Conservation (phyloP, 78 protist genomes). For the Chrysochromulina tobinii region DNA sequence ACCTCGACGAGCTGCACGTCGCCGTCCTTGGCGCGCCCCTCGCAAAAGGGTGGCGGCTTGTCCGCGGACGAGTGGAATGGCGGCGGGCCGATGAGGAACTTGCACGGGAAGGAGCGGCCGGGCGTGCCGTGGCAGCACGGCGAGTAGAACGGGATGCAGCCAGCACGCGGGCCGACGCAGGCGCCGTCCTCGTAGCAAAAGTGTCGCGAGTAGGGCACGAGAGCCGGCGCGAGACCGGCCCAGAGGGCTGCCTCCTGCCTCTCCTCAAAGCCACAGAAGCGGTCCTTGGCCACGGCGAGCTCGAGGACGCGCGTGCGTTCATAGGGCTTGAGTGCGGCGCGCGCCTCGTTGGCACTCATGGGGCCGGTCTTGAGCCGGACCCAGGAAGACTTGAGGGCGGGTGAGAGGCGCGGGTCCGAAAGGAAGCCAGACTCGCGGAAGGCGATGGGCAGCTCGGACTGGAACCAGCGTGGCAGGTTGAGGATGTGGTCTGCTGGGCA, state of each 20-base stretch:
- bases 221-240: background rate
- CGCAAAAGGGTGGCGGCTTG: too few species aligned
- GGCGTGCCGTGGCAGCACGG: conserved; percentile 17
- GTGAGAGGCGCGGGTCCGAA: background rate
- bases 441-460: background rate
- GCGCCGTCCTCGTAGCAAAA: background rate
- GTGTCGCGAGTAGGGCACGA: background rate
- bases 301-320: background rate
- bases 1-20: background rate
- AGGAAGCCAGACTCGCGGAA: conserved; percentile 18
- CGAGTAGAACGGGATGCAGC: background rate
- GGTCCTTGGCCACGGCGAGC: background rate
- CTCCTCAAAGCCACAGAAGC: background rate
- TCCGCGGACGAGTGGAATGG: background rate
- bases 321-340: background rate
- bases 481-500: conserved; percentile 11
- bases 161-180: background rate
- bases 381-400: background rate
- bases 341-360: background rate
- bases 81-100: background rate
- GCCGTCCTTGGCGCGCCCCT: too few species aligned
- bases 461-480: background rate
- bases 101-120: background rate
- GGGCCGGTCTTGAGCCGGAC: background rate
- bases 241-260: background rate